A percentile compares a stretch with the other conserved stretches of the same genome.
Conservation (phyloP, 495 filamentous ascomycete species). For the Xylaria grammica region DNA sequence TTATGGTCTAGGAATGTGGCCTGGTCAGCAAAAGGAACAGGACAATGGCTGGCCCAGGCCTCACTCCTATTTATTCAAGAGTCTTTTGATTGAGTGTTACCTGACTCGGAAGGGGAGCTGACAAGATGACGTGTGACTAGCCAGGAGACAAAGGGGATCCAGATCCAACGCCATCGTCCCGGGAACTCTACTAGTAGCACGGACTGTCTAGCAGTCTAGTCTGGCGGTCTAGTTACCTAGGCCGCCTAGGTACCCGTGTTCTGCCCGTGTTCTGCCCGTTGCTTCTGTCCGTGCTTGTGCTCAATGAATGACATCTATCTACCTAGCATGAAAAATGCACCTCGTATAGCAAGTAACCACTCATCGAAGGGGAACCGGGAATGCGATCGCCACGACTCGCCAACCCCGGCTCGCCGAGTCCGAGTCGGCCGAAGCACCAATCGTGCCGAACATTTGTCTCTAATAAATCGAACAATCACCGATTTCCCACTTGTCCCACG, state of each 20-base stretch:
- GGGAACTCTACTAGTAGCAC: too few species aligned
- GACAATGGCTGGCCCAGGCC: background rate
- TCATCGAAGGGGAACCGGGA: background rate
- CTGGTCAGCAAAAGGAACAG: background rate
- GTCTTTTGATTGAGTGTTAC: background rate
- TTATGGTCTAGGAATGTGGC: background rate
- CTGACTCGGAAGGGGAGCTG: slow-evolving; percentile 8
- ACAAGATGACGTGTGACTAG: slow-evolving; percentile 11
- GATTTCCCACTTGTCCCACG: too few species aligned
- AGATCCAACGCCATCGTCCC: background rate
- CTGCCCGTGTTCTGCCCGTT: too few species aligned
- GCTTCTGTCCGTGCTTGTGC: background rate
- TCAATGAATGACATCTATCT: background rate
- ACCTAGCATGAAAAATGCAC: background rate
- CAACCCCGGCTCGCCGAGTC: slow-evolving; percentile 15
- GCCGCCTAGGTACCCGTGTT: too few species aligned
- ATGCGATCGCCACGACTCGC: background rate
- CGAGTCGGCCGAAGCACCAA: background rate
- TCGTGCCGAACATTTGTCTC: background rate
- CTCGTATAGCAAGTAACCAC: slow-evolving; percentile 18
- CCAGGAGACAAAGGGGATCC: background rate
- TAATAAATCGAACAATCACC: background rate
- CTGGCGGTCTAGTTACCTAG: background rate
- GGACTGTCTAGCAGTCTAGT: too few species aligned
- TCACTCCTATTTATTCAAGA: slow-evolving; percentile 12